Percentiles rank a stretch among this genome's conserved stretches.
Conservation (phyloP, 2,329 filamentous ascomycete species). For the Ceratocystis colombiana region DNA sequence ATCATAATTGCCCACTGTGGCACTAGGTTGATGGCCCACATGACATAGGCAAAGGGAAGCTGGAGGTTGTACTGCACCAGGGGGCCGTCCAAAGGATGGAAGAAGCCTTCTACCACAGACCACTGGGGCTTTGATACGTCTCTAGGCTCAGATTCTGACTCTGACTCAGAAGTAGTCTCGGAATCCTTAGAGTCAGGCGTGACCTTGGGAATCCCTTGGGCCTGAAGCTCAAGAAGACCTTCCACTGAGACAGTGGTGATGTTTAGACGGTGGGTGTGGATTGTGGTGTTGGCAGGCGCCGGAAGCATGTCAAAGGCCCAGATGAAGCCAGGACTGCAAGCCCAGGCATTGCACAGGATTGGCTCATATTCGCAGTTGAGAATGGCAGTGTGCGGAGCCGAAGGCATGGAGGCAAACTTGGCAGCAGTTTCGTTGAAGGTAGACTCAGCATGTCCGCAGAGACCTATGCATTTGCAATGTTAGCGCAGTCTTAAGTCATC, state of each 20-base stretch:
- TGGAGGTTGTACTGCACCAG: slow-evolving; percentile 52
- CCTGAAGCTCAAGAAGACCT: slow-evolving; percentile 51
- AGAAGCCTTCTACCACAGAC: slow-evolving; percentile 49
- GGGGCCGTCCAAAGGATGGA: slow-evolving; percentile 65
- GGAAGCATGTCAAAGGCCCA: slow-evolving; percentile 61
- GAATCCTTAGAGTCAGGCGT: background rate
- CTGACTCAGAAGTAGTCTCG: background rate
- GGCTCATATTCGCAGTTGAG: slow-evolving; percentile 66
- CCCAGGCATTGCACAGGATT: slow-evolving; percentile 67
- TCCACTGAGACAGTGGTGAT: slow-evolving; percentile 55
- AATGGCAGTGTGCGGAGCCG: slow-evolving; percentile 55
- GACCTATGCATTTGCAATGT: slow-evolving; percentile 38
- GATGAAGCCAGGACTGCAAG: slow-evolving; percentile 51
- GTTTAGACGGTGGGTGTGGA: slow-evolving; percentile 59
- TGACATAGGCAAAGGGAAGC: slow-evolving; percentile 54
- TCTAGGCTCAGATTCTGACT: slow-evolving; percentile 24
- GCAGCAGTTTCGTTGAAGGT: slow-evolving; percentile 57
- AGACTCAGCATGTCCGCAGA: slow-evolving; percentile 53
- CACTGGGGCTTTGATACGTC: slow-evolving; percentile 30
- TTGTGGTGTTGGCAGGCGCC: slow-evolving; percentile 51
- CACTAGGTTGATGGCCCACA: slow-evolving; percentile 57
- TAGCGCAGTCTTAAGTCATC: background rate
- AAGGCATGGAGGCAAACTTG: slow-evolving; percentile 50
- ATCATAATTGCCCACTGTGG: slow-evolving; percentile 74
- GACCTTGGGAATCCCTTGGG: slow-evolving; percentile 39